These are phyloP conservation scores for Aspergillus quadricinctus DNA, from an alignment of 2,329 filamentous ascomycete genomes.

Conservation along the genomic window DNA sequence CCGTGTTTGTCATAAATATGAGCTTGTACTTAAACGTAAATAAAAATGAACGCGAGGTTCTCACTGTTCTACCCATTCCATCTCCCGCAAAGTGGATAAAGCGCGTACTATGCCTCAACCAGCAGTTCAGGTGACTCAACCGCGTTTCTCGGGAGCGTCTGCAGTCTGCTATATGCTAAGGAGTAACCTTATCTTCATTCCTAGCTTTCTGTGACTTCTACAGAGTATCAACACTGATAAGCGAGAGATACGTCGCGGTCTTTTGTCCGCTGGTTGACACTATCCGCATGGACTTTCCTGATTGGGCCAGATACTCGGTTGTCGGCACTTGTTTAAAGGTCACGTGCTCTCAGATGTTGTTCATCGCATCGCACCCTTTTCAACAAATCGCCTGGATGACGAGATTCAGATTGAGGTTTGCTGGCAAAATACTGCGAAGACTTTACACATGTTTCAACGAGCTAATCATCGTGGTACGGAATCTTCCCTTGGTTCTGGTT, in stretches of 20 bases:
- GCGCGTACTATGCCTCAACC: no score
- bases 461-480: background rate
- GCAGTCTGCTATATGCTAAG: no score
- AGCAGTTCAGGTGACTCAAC: no score
- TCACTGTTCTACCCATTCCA: no score
- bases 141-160: no score
- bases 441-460: background rate
- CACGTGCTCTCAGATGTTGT: slow-evolving; percentile 1
- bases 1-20: background rate
- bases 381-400: background rate
- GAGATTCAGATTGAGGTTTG: background rate
- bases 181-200: no score
- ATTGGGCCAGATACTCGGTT: slow-evolving; percentile 6
- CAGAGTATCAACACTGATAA: no score
- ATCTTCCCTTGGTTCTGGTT: background rate
- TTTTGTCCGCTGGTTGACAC: slow-evolving; percentile 1
- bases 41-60: background rate
- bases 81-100: no score
- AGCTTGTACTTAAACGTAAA: background rate
- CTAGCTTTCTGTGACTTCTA: no score
- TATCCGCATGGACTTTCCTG: slow-evolving; percentile 17
- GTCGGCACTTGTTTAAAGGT: slow-evolving; percentile 3
- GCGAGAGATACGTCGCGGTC: background rate
- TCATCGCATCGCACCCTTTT: background rate
- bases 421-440: background rate